phyloP scores from a whole-genome alignment of 305 asterid species.

The Ilex paraguariensis region DNA sequence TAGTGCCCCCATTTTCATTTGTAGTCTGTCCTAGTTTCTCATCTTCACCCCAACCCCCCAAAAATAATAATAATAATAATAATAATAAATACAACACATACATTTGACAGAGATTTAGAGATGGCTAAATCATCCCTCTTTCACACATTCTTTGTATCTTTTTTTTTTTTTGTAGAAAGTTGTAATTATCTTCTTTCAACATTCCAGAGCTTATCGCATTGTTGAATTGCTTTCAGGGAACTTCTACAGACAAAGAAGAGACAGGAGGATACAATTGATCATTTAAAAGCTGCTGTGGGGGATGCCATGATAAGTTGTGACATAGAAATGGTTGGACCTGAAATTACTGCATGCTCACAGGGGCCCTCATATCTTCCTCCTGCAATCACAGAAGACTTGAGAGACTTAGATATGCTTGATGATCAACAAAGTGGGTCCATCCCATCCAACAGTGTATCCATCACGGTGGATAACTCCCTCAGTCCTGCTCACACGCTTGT shows the following conservation, averaged over 20 bases:
- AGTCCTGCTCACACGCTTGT: constrained; percentile 86
- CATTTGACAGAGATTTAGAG: too few relatives aligned
- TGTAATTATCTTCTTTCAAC: neutral
- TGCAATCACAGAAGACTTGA: constrained; percentile 43
- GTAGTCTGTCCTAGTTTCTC: too few relatives aligned
- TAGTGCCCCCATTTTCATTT: too few relatives aligned
- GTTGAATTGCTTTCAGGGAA: constrained; percentile 39
- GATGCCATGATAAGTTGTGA: constrained; percentile 51
- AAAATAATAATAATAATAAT: too few relatives aligned
- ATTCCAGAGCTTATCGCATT: too few relatives aligned
- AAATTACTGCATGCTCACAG: constrained; percentile 41
- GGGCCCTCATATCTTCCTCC: constrained; percentile 37
- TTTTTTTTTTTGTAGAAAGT: constrained; percentile 1
- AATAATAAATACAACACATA: too few relatives aligned
- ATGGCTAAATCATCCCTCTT: too few relatives aligned
- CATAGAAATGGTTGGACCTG: constrained; percentile 43
- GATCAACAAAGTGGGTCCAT: constrained; percentile 10
- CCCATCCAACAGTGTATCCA: constrained; percentile 40
- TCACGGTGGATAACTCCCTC: constrained; percentile 60
- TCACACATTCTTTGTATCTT: neutral
- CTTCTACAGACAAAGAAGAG: constrained; percentile 50
- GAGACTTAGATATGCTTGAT: constrained; percentile 35
- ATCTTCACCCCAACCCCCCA: too few relatives aligned
- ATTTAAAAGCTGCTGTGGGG: constrained; percentile 33
- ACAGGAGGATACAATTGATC: constrained; percentile 37